These are phyloP conservation scores for Dipteronia sinensis DNA, from an alignment of 345 rosid species.

Conservation along the genomic window DNA sequence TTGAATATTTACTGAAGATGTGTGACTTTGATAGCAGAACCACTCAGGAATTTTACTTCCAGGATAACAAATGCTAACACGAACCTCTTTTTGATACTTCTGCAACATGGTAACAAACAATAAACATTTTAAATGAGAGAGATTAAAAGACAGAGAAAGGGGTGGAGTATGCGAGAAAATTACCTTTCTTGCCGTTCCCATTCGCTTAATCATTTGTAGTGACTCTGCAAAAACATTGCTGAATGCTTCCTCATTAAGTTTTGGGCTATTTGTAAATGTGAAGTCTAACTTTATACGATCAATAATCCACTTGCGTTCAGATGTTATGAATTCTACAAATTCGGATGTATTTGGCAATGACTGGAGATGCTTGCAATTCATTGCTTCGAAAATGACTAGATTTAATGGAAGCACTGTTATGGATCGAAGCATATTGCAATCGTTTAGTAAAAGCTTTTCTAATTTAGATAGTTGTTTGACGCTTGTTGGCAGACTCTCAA, in stretches of 20 bases:
- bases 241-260: neutral
- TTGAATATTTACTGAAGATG: neutral
- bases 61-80: neutral
- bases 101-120: neutral
- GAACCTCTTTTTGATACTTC: neutral
- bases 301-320: too few relatives aligned
- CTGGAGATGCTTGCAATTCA: neutral
- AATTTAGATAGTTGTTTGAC: neutral
- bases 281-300: too few relatives aligned
- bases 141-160: neutral
- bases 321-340: neutral
- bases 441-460: neutral
- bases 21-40: neutral
- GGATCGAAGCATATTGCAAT: conserved; percentile 3
- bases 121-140: neutral
- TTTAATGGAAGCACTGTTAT: conserved; percentile 14
- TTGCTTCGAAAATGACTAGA: neutral
- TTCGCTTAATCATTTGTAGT: neutral
- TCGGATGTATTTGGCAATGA: neutral
- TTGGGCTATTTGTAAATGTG: neutral
- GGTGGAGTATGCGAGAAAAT: neutral
- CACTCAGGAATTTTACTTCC: conserved; percentile 13
- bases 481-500: neutral
- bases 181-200: neutral
- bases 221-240: neutral